Conservation (phyloP, 441 rosid species). For the Erodium chrysanthum region DNA sequence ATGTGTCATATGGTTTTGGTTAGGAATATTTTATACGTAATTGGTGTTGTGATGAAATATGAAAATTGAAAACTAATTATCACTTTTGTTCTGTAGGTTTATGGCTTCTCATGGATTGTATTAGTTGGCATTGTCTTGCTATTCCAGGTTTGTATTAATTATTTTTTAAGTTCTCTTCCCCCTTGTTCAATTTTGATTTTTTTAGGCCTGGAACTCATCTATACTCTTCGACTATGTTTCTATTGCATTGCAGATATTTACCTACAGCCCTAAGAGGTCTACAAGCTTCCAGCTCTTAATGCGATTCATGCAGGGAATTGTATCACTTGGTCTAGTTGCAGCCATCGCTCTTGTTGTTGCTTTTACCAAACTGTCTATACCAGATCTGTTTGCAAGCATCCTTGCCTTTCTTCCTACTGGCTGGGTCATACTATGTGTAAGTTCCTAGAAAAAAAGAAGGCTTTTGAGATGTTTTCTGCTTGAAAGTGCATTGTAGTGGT, state of each 20-base stretch:
- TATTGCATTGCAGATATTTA: slow-evolving; percentile 58
- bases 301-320: slow-evolving; percentile 78
- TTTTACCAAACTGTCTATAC: slow-evolving; percentile 34
- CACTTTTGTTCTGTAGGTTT: slow-evolving; percentile 41
- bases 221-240: neutral
- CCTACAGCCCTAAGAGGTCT: slow-evolving; percentile 94
- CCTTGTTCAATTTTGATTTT: neutral
- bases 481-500: neutral
- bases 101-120: slow-evolving; percentile 82
- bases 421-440: slow-evolving; percentile 90
- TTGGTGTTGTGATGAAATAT: too few species aligned
- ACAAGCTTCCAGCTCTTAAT: slow-evolving; percentile 89
- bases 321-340: slow-evolving; percentile 65
- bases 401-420: slow-evolving; percentile 92
- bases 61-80: neutral
- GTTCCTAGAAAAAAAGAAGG: slow-evolving; percentile 18
- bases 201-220: slow-evolving; percentile 11
- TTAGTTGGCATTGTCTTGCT: slow-evolving; percentile 57
- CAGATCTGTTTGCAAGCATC: slow-evolving; percentile 73
- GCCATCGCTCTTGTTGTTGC: slow-evolving; percentile 61
- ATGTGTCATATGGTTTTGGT: neutral
- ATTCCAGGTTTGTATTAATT: slow-evolving; percentile 55
- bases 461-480: neutral
- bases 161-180: neutral
- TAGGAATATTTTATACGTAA: neutral